phyloP scores from a whole-genome alignment of 2,329 filamentous ascomycete genomes.

The Colletotrichum simmondsii region DNA sequence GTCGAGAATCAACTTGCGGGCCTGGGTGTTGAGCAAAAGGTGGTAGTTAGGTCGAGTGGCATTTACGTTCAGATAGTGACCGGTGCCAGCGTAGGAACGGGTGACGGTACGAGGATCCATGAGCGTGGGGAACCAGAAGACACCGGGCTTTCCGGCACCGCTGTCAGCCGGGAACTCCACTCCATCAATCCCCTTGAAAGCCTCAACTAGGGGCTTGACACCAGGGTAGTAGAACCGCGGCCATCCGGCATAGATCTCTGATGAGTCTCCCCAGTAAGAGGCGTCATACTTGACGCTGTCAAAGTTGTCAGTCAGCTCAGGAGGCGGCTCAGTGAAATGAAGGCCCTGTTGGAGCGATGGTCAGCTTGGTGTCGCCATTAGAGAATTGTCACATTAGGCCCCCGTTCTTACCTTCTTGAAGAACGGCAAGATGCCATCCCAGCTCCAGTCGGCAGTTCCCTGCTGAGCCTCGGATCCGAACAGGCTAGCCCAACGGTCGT shows the following conservation, averaged over 20 bases:
- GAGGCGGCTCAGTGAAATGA: slow-evolving; percentile 28
- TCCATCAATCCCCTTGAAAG: slow-evolving; percentile 50
- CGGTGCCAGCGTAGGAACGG: slow-evolving; percentile 52
- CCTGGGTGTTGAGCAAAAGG: slow-evolving; percentile 46
- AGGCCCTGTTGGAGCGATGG: slow-evolving; percentile 8
- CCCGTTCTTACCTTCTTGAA: slow-evolving; percentile 50
- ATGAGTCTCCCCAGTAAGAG: slow-evolving; percentile 50
- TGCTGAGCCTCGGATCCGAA: slow-evolving; percentile 48
- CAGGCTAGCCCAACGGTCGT: slow-evolving; percentile 45
- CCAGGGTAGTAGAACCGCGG: slow-evolving; percentile 51
- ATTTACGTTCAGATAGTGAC: slow-evolving; percentile 45
- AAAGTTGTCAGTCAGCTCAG: slow-evolving; percentile 38
- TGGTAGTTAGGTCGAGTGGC: slow-evolving; percentile 45
- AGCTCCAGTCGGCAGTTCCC: slow-evolving; percentile 45
- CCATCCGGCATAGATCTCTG: slow-evolving; percentile 49
- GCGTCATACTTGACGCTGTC: slow-evolving; percentile 43
- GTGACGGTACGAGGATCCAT: slow-evolving; percentile 49
- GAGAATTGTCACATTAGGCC: background rate
- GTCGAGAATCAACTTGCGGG: slow-evolving; percentile 46
- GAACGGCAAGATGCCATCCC: slow-evolving; percentile 51
- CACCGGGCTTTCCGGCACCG: slow-evolving; percentile 50
- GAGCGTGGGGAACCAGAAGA: slow-evolving; percentile 55
- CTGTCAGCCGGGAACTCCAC: slow-evolving; percentile 51
- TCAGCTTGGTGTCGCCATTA: background rate
- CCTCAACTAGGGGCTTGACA: slow-evolving; percentile 44